Evolutionary conservation across 495 filamentous ascomycete genomes (phyloP).

Genomic region (Xylaria castorea): DNA sequence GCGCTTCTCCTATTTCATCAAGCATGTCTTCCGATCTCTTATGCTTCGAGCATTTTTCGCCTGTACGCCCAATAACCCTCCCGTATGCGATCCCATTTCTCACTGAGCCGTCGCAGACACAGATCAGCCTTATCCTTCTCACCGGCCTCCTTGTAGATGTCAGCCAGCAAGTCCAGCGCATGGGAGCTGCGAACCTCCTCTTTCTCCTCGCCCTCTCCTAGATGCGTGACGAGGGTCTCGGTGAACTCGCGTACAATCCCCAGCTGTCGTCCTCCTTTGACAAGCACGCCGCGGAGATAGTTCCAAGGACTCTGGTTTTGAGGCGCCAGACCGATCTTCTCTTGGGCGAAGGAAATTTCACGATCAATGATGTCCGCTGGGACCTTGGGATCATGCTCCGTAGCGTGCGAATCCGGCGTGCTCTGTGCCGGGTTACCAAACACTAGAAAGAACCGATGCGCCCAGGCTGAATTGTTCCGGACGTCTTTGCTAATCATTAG

Average conservation of each 20-base stretch:
- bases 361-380: constrained; percentile 70
- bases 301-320: constrained; percentile 96
- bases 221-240: constrained; percentile 64
- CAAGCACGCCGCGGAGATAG: constrained; percentile 80
- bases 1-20: not conserved
- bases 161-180: constrained; percentile 89
- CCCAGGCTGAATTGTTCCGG: constrained; percentile 96
- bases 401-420: constrained; percentile 55
- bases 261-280: constrained; percentile 65
- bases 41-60: constrained; percentile 47
- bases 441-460: constrained; percentile 89
- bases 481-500: constrained; percentile 76
- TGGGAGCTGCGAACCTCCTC: constrained; percentile 74
- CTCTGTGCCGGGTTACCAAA: constrained; percentile 68
- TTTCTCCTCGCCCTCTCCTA: constrained; percentile 48
- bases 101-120: constrained; percentile 74
- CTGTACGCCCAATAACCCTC: constrained; percentile 92
- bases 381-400: constrained; percentile 55
- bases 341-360: constrained; percentile 75
- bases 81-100: constrained; percentile 89
- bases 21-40: not conserved
- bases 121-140: constrained; percentile 64
- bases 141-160: constrained; percentile 72
- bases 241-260: constrained; percentile 69
- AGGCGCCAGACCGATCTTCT: constrained; percentile 76